These are phyloP conservation scores for Staphylotrichum tortipilum DNA, from an alignment of 495 filamentous ascomycete species.

Conservation along the genomic window DNA sequence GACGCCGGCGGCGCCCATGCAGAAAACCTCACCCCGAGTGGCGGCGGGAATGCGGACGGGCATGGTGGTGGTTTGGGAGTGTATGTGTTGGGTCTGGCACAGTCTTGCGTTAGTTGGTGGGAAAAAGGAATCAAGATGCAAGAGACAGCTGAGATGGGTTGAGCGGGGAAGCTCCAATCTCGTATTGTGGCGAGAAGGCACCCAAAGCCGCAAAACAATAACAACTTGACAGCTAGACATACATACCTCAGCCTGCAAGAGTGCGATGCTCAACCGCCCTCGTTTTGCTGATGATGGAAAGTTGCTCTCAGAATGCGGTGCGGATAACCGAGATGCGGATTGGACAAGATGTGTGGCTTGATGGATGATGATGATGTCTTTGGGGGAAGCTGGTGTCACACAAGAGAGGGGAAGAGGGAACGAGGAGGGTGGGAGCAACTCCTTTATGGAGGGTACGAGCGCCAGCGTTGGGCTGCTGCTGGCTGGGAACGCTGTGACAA, in stretches of 20 bases:
- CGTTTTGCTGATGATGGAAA: background rate
- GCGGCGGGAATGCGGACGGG: slow-evolving; percentile 39
- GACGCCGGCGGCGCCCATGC: slow-evolving; percentile 36
- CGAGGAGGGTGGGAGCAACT: slow-evolving; percentile 11
- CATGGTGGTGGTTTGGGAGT: slow-evolving; percentile 30
- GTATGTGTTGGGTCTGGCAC: no score
- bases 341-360: background rate
- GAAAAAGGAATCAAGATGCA: no score
- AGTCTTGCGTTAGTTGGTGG: no score
- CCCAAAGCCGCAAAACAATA: background rate
- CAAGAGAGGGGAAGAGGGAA: slow-evolving; percentile 10
- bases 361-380: slow-evolving; percentile 1
- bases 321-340: background rate
- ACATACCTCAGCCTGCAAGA: background rate
- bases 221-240: no score
- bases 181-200: no score
- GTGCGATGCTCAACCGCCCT: background rate
- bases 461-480: background rate
- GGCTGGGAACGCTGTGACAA: no score
- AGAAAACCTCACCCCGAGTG: slow-evolving; percentile 30
- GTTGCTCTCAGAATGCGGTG: background rate
- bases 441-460: slow-evolving; percentile 10
- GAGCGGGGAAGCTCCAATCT: no score
- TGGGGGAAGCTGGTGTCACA: slow-evolving; percentile 10
- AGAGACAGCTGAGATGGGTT: no score